Evolutionary conservation across 768 basidiomycete genomes (phyloP).

Genomic region (Lanmaoa pseudosensibilis): DNA sequence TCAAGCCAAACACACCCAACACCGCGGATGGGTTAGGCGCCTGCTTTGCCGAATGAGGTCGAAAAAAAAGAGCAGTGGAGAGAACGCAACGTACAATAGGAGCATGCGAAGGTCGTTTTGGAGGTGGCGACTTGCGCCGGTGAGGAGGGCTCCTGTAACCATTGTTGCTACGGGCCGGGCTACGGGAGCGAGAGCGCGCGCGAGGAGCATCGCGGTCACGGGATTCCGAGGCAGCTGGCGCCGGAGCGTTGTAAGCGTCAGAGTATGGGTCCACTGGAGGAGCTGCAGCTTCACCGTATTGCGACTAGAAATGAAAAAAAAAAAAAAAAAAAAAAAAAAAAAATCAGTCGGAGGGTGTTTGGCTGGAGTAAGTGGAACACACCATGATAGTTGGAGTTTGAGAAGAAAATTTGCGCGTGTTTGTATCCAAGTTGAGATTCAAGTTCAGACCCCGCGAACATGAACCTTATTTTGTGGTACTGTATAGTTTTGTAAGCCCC

Average conservation of each 20-base stretch:
- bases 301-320: conserved; percentile 21
- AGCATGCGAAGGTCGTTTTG: conserved; percentile 68
- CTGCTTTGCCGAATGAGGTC: conserved; percentile 53
- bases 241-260: conserved; percentile 75
- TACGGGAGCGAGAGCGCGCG: conserved; percentile 75
- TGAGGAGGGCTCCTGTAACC: conserved; percentile 58
- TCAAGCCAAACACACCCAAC: conserved; percentile 97
- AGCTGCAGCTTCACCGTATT: conserved; percentile 67
- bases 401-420: conserved; percentile 42
- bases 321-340: conserved; percentile 7
- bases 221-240: conserved; percentile 44
- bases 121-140: conserved; percentile 58
- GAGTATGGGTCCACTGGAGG: conserved; percentile 76
- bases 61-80: conserved; percentile 4
- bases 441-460: conserved; percentile 29
- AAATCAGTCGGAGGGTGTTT: neutral
- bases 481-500: conserved; percentile 74
- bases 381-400: conserved; percentile 71
- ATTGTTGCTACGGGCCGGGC: conserved; percentile 54
- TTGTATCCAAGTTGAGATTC: conserved; percentile 40
- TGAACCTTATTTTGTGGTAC: conserved; percentile 42
- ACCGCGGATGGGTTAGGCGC: conserved; percentile 86
- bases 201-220: conserved; percentile 58
- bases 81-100: conserved; percentile 57
- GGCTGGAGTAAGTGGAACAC: conserved; percentile 20